Evolutionary conservation across 768 basidiomycete species (phyloP).

Genomic region (Chiua virens): DNA sequence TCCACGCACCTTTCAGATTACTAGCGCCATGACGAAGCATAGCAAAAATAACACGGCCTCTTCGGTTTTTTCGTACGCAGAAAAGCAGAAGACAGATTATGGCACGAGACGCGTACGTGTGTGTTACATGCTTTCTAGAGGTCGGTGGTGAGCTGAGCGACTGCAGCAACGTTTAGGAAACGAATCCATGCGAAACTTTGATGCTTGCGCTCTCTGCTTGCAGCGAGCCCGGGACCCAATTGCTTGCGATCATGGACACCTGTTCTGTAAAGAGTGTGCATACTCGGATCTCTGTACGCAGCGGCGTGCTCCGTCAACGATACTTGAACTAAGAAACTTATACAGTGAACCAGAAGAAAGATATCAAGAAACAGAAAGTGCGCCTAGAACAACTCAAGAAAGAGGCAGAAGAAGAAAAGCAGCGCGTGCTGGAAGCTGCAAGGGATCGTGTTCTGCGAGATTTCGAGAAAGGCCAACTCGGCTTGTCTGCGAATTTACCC

Average conservation of each 20-base stretch:
- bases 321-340: conserved; percentile 9
- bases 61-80: conserved; percentile 87
- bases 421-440: conserved; percentile 67
- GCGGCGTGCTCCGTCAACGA: conserved; percentile 3
- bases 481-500: conserved; percentile 49
- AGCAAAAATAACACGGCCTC: conserved; percentile 90
- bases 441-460: conserved; percentile 87
- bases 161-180: conserved; percentile 54
- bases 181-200: conserved; percentile 90
- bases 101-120: conserved; percentile 70
- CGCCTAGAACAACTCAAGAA: conserved; percentile 70
- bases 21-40: conserved; percentile 71
- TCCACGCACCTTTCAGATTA: no score
- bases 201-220: conserved; percentile 88
- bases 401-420: conserved; percentile 80
- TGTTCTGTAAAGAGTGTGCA: conserved; percentile 96
- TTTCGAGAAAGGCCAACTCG: conserved; percentile 85
- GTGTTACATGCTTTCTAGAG: neutral
- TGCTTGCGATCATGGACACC: conserved; percentile 80
- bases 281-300: conserved; percentile 76
- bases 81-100: conserved; percentile 78
- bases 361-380: conserved; percentile 88
- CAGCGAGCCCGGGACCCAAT: conserved; percentile 82
- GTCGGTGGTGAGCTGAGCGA: conserved; percentile 2
- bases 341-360: conserved; percentile 84